Evolutionary conservation across 352 stramenopile genomes (phyloP), one percentile per base, ranked within the genome.

Genomic region (Phytophthora fragariae): DNA sequence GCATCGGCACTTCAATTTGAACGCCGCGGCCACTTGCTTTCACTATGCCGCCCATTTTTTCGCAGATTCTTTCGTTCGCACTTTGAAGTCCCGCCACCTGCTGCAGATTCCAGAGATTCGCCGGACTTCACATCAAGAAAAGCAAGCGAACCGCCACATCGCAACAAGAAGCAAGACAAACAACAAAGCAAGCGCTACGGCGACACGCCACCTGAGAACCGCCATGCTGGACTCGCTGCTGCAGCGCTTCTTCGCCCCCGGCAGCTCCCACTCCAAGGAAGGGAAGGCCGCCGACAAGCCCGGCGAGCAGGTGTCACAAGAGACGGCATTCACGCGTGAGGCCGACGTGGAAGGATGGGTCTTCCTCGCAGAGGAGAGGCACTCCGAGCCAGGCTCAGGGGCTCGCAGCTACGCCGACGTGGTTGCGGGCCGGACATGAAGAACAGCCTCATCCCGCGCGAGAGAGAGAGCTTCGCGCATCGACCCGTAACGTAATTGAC

Each of bases 331-430:
- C 37, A 83, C 78, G 31, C 75, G 73, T 35, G 73, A 78, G 53
- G 75, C 73, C 10, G 72, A 86, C 62, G 81, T 81, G 39, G 81
- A 88, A 50, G 81, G 72, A 5, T 88, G 81, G 81, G 77, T 88
- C 12, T 79, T 86, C 27, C 75, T 88, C 1, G 81, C 73, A 12
- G 64, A 84, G 53, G 74, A 82, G 19, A 62, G 67, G 17, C 58
- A 62, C 29, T 59, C 70, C 9, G 46, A 74, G 7, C 12, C 58
- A 56, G 65, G 52, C 37, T 65, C 59, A 8, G 83, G 73, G 58
- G 55, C 63, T 15, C 70, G 80, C 53, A 79, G 66, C n/a, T 88
- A 86, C 57, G 81, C 81, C 9, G 81, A 88, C 50, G 79, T 86
- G 19, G 81, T 86, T 31, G 67, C 59, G 6, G 69, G 79, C 10